These are phyloP conservation scores for Neoscytalidium dimidiatum DNA, from an alignment of 2,329 filamentous ascomycete genomes.

Conservation along the genomic window DNA sequence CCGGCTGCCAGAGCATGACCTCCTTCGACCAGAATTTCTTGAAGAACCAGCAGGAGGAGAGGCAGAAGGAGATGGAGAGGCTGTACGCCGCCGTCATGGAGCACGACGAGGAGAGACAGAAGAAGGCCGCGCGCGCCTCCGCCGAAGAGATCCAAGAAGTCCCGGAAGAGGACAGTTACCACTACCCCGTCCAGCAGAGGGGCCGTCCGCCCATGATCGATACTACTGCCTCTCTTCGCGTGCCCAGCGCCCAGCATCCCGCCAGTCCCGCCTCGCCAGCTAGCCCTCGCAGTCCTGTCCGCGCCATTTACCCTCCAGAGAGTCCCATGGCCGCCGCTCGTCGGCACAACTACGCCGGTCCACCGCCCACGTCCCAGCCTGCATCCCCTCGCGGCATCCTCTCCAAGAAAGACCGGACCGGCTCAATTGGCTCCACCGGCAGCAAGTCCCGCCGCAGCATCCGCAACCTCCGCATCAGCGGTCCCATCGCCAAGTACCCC, in stretches of 20 bases:
- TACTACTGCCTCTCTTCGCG: slow-evolving; percentile 23
- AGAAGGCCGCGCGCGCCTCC: slow-evolving; percentile 28
- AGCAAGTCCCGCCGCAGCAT: slow-evolving; percentile 48
- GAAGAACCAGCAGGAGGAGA: slow-evolving; percentile 70
- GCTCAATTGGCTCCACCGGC: slow-evolving; percentile 40
- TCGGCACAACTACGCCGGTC: slow-evolving; percentile 5
- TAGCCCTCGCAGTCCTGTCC: slow-evolving; percentile 44
- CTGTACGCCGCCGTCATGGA: slow-evolving; percentile 93
- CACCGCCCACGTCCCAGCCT: background rate
- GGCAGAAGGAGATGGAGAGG: slow-evolving; percentile 81
- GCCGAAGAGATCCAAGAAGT: slow-evolving; percentile 25
- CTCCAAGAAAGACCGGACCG: slow-evolving; percentile 35
- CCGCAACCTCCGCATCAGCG: slow-evolving; percentile 60
- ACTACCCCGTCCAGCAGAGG: slow-evolving; percentile 19
- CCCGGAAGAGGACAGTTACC: slow-evolving; percentile 20
- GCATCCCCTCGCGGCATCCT: slow-evolving; percentile 37
- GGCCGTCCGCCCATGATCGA: slow-evolving; percentile 27
- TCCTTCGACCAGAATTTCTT: slow-evolving; percentile 78
- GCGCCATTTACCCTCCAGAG: slow-evolving; percentile 50
- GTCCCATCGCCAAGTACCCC: slow-evolving; percentile 51
- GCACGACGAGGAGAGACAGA: slow-evolving; percentile 64
- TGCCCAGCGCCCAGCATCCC: slow-evolving; percentile 18
- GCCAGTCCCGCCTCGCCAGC: slow-evolving; percentile 35
- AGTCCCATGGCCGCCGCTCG: slow-evolving; percentile 10
- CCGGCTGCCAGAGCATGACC: slow-evolving; percentile 59